These are phyloP conservation scores for Blepharisma undulans DNA, from an alignment of 169 alveolate genomes.

Conservation along the genomic window DNA sequence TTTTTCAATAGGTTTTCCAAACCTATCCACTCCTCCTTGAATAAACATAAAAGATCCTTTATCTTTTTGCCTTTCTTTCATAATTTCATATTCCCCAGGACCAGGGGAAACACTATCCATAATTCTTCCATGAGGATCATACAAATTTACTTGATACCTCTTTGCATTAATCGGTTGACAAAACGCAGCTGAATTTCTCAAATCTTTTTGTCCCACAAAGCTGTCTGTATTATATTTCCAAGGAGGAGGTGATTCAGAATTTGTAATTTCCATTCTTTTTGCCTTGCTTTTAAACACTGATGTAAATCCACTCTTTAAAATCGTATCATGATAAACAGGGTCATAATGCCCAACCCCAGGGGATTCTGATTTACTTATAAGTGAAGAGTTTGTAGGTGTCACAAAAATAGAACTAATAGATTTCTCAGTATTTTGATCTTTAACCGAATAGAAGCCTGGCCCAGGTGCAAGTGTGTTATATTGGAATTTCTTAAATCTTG, in stretches of 20 bases:
- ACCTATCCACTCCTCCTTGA: neutral
- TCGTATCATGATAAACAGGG: neutral
- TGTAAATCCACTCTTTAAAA: neutral
- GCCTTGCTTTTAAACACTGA: neutral
- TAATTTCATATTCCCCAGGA: constrained; percentile 23
- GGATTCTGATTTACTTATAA: neutral
- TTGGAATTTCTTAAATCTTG: constrained; percentile 4
- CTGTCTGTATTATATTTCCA: constrained; percentile 21
- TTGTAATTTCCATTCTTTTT: neutral
- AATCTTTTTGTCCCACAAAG: neutral
- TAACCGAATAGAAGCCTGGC: constrained; percentile 19
- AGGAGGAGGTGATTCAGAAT: neutral
- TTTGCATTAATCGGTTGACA: neutral
- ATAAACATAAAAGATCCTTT: neutral
- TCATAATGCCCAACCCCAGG: constrained; percentile 22
- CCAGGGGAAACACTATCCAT: neutral
- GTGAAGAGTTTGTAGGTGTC: neutral
- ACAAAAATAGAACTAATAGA: neutral
- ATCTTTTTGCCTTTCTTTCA: neutral
- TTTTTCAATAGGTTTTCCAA: neutral
- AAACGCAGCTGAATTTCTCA: constrained; percentile 4
- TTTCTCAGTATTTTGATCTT: neutral
- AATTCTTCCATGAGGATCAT: constrained; percentile 13
- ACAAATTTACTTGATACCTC: constrained; percentile 31
- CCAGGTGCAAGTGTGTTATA: constrained; percentile 24